phyloP scores from a whole-genome alignment of 2,329 filamentous ascomycete species.

The Colletotrichum karsti region DNA sequence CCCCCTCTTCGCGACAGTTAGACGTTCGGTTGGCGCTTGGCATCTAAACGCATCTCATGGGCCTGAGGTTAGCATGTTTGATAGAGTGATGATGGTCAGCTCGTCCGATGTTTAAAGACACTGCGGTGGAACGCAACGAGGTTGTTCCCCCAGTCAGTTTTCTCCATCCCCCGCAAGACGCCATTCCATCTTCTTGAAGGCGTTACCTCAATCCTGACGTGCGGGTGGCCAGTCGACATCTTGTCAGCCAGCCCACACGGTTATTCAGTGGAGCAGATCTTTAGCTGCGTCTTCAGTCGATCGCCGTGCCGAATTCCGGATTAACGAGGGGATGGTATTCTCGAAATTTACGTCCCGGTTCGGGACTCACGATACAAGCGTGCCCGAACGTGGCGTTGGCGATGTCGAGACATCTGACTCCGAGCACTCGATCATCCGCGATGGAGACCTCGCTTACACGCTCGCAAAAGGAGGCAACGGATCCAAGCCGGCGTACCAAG shows the following conservation, averaged over 20 bases:
- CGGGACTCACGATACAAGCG: background rate
- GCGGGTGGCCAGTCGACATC: background rate
- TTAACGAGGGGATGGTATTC: background rate
- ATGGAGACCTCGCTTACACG: conserved; percentile 52
- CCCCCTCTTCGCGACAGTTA: background rate
- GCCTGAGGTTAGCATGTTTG: background rate
- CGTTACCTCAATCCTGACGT: background rate
- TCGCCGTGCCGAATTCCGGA: background rate
- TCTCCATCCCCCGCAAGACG: background rate
- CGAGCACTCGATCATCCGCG: conserved; percentile 37
- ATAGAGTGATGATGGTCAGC: background rate
- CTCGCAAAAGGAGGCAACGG: conserved; percentile 56
- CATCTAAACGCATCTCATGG: background rate
- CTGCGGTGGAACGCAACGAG: background rate
- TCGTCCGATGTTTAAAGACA: background rate
- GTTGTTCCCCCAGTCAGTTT: background rate
- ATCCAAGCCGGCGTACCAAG: conserved; percentile 61
- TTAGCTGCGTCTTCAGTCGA: background rate
- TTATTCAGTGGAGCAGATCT: background rate
- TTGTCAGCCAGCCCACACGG: background rate
- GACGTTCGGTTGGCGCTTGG: conserved; percentile 1
- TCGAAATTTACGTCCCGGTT: conserved; percentile 3
- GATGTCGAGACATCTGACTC: conserved; percentile 32
- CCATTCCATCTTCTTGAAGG: background rate
- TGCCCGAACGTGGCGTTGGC: background rate